A percentile compares a stretch with the other conserved stretches of the same genome.
Evolutionary conservation across 441 rosid genomes (phyloP).

Genomic region (Jatropha multifida): DNA sequence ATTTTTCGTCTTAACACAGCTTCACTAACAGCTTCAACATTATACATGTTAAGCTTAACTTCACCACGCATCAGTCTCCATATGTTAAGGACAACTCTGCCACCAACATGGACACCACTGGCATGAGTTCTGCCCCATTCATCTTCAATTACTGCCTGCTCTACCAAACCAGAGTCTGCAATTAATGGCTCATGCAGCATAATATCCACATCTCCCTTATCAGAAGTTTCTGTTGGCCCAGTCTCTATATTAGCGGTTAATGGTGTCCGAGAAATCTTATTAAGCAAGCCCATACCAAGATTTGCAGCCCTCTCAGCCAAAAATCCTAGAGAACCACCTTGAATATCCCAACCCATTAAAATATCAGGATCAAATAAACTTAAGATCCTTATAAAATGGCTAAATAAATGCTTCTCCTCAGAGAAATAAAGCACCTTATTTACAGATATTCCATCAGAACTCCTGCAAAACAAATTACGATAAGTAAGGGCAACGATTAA

Average conservation of each 20-base stretch:
- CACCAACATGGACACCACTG: conserved; percentile 96
- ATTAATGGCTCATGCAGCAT: conserved; percentile 38
- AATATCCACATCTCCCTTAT: conserved; percentile 38
- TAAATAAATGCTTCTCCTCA: conserved; percentile 72
- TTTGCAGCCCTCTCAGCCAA: conserved; percentile 96
- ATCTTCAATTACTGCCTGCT: conserved; percentile 72
- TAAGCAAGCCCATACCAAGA: conserved; percentile 85
- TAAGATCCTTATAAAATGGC: conserved; percentile 51
- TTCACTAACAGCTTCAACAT: conserved; percentile 81
- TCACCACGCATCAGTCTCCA: conserved; percentile 94
- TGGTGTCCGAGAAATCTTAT: conserved; percentile 76
- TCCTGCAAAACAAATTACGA: conserved; percentile 48
- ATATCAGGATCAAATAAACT: conserved; percentile 80
- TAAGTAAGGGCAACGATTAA: not conserved
- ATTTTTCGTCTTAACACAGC: conserved; percentile 81
- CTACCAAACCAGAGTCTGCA: conserved; percentile 42
- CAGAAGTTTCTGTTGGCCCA: conserved; percentile 37
- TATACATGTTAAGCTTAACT: conserved; percentile 87
- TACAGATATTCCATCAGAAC: conserved; percentile 69
- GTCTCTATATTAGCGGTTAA: conserved; percentile 35
- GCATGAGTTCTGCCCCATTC: conserved; percentile 99
- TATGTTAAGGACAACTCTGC: conserved; percentile 86
- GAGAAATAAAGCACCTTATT: conserved; percentile 53
- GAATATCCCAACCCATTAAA: conserved; percentile 95
- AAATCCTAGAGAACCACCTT: conserved; percentile 93